Conservation (phyloP, 352 stramenopile species). For the Phytophthora niederhauseri region DNA sequence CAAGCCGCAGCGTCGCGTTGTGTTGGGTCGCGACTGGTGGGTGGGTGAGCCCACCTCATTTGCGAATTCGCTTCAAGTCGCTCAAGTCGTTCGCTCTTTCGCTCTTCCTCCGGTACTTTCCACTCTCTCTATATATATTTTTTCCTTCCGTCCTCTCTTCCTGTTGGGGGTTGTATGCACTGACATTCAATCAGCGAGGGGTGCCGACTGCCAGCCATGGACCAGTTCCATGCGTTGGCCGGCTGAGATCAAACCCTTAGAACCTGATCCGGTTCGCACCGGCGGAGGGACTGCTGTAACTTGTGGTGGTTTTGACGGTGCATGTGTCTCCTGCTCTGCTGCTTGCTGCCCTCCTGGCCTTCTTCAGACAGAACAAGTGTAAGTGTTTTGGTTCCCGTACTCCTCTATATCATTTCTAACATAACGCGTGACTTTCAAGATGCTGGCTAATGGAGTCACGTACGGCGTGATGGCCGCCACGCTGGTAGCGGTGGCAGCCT, state of each 20-base stretch:
- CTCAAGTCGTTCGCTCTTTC: background rate
- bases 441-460: slow-evolving; percentile 52
- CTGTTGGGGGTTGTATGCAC: slow-evolving; percentile 25
- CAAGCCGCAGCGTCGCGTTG: background rate
- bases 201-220: slow-evolving; percentile 54
- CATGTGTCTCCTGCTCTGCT: slow-evolving; percentile 26
- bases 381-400: background rate
- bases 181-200: slow-evolving; percentile 64
- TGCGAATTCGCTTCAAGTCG: slow-evolving; percentile 14
- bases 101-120: slow-evolving; percentile 1
- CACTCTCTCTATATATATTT: background rate
- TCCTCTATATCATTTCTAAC: background rate
- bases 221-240: slow-evolving; percentile 51
- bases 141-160: background rate
- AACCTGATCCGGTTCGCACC: slow-evolving; percentile 72
- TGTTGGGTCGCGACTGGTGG: background rate
- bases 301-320: slow-evolving; percentile 38
- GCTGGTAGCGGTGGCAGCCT: slow-evolving; percentile 59
- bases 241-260: slow-evolving; percentile 71
- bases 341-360: background rate
- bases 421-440: slow-evolving; percentile 14
- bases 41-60: slow-evolving; percentile 7
- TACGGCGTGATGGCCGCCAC: slow-evolving; percentile 71
- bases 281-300: slow-evolving; percentile 61
- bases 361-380: slow-evolving; percentile 16